phyloP scores from a whole-genome alignment of 2,329 filamentous ascomycete genomes.

The Penicillium occitanis region DNA sequence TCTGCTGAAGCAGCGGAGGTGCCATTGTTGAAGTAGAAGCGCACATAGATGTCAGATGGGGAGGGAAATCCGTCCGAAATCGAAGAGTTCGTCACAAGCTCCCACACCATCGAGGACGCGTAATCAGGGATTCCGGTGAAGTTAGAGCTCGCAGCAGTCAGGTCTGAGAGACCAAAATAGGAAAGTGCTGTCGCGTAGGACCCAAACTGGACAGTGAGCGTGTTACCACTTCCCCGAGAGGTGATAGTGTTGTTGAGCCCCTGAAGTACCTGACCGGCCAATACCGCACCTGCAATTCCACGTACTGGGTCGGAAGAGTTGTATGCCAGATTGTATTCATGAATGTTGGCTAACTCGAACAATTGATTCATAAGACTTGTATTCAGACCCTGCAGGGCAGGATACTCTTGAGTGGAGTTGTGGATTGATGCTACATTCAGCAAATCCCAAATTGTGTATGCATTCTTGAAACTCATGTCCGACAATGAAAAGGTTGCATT shows the following conservation, averaged over 20 bases:
- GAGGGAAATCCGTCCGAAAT: conserved; percentile 39
- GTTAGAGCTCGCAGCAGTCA: conserved; percentile 53
- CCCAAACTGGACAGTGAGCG: conserved; percentile 58
- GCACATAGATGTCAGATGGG: conserved; percentile 54
- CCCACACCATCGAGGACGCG: conserved; percentile 76
- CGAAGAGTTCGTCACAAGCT: conserved; percentile 57
- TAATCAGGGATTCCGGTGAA: conserved; percentile 80
- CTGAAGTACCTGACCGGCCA: conserved; percentile 63
- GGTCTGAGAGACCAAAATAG: conserved; percentile 60
- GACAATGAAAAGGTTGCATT: conserved; percentile 51
- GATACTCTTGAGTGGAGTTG: conserved; percentile 58
- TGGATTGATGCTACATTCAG: conserved; percentile 65
- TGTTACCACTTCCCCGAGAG: conserved; percentile 35
- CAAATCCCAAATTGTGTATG: conserved; percentile 64
- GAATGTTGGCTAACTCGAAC: conserved; percentile 69
- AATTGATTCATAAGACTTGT: conserved; percentile 61
- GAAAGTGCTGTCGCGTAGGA: conserved; percentile 62
- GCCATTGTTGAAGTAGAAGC: conserved; percentile 65
- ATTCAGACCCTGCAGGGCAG: conserved; percentile 60
- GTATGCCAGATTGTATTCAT: conserved; percentile 82
- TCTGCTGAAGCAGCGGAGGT: conserved; percentile 49
- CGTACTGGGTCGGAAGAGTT: conserved; percentile 57
- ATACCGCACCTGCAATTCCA: conserved; percentile 58
- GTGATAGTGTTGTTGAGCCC: conserved; percentile 44
- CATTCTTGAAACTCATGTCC: conserved; percentile 59